These are phyloP conservation scores for Ceratobasidium sp. DNA, from an alignment of 1,284 basidiomycete genomes.

Conservation along the genomic window DNA sequence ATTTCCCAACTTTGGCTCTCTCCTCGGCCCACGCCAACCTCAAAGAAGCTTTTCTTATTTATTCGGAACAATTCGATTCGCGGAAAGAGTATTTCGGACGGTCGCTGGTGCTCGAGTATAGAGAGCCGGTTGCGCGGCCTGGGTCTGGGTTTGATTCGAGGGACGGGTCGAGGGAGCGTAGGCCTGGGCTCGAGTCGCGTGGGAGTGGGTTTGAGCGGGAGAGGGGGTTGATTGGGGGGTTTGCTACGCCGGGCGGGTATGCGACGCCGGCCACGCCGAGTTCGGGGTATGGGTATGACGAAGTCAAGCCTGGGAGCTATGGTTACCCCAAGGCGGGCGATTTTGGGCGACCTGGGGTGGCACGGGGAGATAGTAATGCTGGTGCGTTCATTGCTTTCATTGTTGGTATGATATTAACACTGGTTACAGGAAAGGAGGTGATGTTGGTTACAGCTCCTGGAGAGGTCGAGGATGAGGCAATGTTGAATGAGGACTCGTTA, in stretches of 20 bases:
- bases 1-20: slow-evolving; percentile 20
- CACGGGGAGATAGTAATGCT: slow-evolving; percentile 8
- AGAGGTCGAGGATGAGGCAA: slow-evolving; percentile 26
- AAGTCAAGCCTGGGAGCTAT: slow-evolving; percentile 9
- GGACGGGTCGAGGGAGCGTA: slow-evolving; percentile 17
- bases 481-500: slow-evolving; percentile 35
- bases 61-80: slow-evolving; percentile 27
- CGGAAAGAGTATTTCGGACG: slow-evolving; percentile 18
- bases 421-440: neutral
- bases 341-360: slow-evolving; percentile 16
- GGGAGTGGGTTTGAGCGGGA: neutral
- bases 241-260: slow-evolving; percentile 6
- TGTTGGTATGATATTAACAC: neutral
- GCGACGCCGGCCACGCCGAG: slow-evolving; percentile 7
- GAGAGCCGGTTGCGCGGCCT: neutral
- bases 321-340: slow-evolving; percentile 29
- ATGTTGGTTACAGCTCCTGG: neutral
- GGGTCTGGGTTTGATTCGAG: neutral
- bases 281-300: slow-evolving; percentile 25
- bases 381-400: neutral
- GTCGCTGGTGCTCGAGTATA: neutral
- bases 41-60: slow-evolving; percentile 16
- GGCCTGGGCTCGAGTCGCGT: neutral
- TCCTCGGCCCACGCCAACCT: slow-evolving; percentile 7
- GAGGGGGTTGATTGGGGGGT: neutral